Percentiles rank a stretch among this genome's conserved stretches.
phyloP scores from a whole-genome alignment of 805 yeast genomes.

The Candida argentea region DNA sequence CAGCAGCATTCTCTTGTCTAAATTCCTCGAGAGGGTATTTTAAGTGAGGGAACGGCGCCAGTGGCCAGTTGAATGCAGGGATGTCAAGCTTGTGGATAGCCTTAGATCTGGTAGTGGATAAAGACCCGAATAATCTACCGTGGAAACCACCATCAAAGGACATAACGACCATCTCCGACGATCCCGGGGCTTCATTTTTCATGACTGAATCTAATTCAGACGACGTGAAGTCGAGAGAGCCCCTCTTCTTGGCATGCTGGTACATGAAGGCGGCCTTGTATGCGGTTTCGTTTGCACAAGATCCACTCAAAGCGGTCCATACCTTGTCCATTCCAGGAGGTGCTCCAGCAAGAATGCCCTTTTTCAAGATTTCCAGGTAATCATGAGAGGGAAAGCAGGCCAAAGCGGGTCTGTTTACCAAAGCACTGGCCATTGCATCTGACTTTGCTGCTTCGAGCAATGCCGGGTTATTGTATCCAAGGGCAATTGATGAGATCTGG shows the following conservation, averaged over 20 bases:
- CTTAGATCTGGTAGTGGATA: conserved; percentile 46
- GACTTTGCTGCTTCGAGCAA: conserved; percentile 27
- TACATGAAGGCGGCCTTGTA: conserved; percentile 64
- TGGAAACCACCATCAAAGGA: conserved; percentile 49
- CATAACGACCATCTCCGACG: conserved; percentile 41
- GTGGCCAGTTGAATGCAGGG: conserved; percentile 54
- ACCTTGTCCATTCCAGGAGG: conserved; percentile 51
- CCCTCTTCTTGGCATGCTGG: conserved; percentile 47
- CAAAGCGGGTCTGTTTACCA: conserved; percentile 34
- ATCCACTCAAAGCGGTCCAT: conserved; percentile 60
- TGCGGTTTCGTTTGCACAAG: conserved; percentile 64
- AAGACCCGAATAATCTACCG: conserved; percentile 46
- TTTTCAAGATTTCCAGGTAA: conserved; percentile 36
- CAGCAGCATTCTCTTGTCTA: conserved; percentile 31
- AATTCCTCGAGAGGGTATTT: conserved; percentile 30
- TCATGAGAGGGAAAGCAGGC: conserved; percentile 27
- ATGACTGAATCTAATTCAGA: conserved; percentile 40
- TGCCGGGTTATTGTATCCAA: conserved; percentile 35
- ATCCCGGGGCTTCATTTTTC: conserved; percentile 43
- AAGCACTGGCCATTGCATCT: conserved; percentile 31
- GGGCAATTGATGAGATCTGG: conserved; percentile 33
- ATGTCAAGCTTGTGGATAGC: conserved; percentile 49
- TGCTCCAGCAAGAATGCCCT: conserved; percentile 50
- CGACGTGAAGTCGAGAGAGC: conserved; percentile 30
- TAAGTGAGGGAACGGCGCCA: conserved; percentile 35